Evolutionary conservation across 2,329 filamentous ascomycete genomes (phyloP), one percentile per base, ranked within the genome.

Genomic region (Cladophialophora yegresii): DNA sequence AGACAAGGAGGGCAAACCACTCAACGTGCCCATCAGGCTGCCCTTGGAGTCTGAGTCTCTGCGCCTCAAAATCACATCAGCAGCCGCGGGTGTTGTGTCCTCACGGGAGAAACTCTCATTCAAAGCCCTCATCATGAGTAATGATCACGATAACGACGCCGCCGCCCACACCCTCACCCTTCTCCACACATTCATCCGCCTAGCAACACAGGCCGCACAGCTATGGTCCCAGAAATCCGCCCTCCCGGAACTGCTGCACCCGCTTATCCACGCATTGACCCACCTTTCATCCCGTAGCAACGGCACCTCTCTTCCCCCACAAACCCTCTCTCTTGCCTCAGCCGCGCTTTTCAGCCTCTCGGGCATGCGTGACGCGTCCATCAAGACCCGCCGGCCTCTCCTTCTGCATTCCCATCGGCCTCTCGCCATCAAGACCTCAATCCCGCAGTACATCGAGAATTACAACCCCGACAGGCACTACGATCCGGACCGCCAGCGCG

Each of bases 381-480:
- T 89, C 30, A 22, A 59, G 22, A 78, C 83, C 49, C 91, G 93
- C 45, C 87, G 90, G 8, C 91, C 92, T 1, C 86, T 98, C 32
- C 85, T 92, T 72, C 86, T 99, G 2, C 95, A 99, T 79, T 85
- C 95, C 78, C 95, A 99, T 82, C 85, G 85, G 0, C 92, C 93
- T 0, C 84, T 96, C 2, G 89, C 95, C 23, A 96, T 98, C 81
- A 93, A 93, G 77, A 88, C 87, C 7, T 88, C 86, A 64, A 87
- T 97, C 54, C 95, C 95, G 77, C 96, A 96, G 77, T 99, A 98
- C 80, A 95, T 98, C 80, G 93, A 97, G 75, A 84, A 86, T 63
- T 99, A 92, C 84, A 95, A 96, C 77, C 95, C 95, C 2, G 87
- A 90, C 80, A 93, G 92, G 80, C 95, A 98, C 84, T 98, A 99